Evolutionary conservation across 345 rosid genomes (phyloP), one percentile per base, ranked within the genome.

Genomic region (Sonneratia caseolaris): DNA sequence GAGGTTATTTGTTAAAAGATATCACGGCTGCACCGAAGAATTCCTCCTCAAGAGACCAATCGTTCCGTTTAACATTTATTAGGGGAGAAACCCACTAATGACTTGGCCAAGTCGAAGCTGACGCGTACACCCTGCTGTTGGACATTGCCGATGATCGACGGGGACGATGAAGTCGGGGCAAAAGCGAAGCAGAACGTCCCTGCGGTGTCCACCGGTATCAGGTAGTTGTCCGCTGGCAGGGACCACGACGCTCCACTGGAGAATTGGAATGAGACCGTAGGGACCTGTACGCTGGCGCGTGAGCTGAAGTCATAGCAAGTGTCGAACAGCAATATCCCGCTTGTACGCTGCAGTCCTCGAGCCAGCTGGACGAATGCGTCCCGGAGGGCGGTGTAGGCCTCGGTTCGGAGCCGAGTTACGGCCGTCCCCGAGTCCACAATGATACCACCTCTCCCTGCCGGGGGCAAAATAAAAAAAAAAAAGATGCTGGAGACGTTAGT

Each of bases 51-150:
- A 19, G 59, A 49, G 22, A 5, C 22, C 0, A 48, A 12, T 48
- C 18, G 53, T 48, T 48, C 53, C 16, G 53, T 48, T 53, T 83
- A 89, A 77, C 98, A 94, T 70, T 86, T 79, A 68, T 76, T 81
- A 56, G 88, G 64, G n/a, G 98, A 74, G 79, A 95, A 82, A 11
- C 92, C 93, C 36, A 95, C 78, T 24, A 77, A 82, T 15, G 72
- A 89, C 16, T 85, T 87, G 6, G 87, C 85, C 62, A 95, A 76
- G 77, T 95, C 97, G 65, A 78, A 95, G 76, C 81, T 81, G 80
- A 95, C 90, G 73, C 99, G 97, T 81, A 84, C 88, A 76, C 97
- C 92, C 77, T 92, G 97, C 78, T 91, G 97, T 83, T 95, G 99
- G 57, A 95, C 93, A 53, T 95, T 95, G 59, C 99, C 99, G 27